A percentile compares a stretch with the other conserved stretches of the same genome.
Evolutionary conservation across 441 rosid species (phyloP).

Genomic region (Euphorbia corollata): DNA sequence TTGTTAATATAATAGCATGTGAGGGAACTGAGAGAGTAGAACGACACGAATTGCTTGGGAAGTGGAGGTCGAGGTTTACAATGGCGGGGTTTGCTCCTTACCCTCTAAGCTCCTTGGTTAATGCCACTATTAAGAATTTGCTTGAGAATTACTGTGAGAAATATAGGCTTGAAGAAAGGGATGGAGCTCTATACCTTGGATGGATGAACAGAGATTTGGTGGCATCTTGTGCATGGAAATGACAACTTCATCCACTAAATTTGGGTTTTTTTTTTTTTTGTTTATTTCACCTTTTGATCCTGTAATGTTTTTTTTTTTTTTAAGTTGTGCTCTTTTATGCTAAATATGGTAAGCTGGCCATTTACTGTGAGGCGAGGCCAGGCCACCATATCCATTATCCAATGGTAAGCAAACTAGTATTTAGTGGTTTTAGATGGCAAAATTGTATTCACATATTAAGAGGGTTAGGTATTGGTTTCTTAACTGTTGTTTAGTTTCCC

Average conservation of each 20-base stretch:
- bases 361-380: not conserved
- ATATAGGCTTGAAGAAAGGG: slow-evolving; percentile 70
- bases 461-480: slow-evolving; percentile 7
- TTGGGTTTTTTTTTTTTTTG: not conserved
- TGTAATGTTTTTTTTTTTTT: not conserved
- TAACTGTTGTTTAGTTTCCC: not conserved
- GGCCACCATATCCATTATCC: slow-evolving; percentile 2
- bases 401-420: not conserved
- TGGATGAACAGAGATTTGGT: slow-evolving; percentile 72
- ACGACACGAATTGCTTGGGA: slow-evolving; percentile 74
- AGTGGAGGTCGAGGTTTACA: slow-evolving; percentile 69
- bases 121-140: slow-evolving; percentile 58
- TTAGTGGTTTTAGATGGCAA: slow-evolving; percentile 1
- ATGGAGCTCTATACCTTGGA: slow-evolving; percentile 70
- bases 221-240: slow-evolving; percentile 81
- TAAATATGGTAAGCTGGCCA: not conserved
- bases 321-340: slow-evolving; percentile 5
- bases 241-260: slow-evolving; percentile 17
- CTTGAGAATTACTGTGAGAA: slow-evolving; percentile 50
- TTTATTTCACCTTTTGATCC: not conserved
- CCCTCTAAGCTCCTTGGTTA: slow-evolving; percentile 64
- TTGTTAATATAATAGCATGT: slow-evolving; percentile 84
- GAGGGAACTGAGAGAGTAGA: slow-evolving; percentile 89
- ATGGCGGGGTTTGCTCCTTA: slow-evolving; percentile 84
- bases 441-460: slow-evolving; percentile 1